Conservation (phyloP, 2,329 filamentous ascomycete species). For the Amauroascus verrucosus region DNA sequence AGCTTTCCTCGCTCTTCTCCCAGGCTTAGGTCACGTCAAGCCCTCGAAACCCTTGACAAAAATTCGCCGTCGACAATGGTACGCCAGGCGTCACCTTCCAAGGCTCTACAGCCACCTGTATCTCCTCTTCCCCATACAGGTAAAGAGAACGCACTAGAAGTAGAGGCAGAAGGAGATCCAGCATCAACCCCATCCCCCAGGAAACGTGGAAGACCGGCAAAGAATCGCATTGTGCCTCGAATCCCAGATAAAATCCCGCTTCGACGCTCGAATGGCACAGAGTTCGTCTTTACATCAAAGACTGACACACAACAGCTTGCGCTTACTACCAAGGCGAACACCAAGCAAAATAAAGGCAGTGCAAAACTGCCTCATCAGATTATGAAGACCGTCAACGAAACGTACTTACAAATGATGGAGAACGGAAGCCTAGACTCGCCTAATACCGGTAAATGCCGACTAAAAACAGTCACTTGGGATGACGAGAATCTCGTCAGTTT, state of each 20-base stretch:
- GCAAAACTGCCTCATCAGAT: constrained; percentile 26
- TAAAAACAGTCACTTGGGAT: constrained; percentile 32
- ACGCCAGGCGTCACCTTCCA: constrained; percentile 22
- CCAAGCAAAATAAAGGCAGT: constrained; percentile 33
- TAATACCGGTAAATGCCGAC: constrained; percentile 11
- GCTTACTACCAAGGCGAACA: constrained; percentile 35
- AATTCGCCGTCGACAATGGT: constrained; percentile 30
- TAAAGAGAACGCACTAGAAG: constrained; percentile 17
- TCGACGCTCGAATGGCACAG: constrained; percentile 36
- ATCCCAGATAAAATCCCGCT: constrained; percentile 34
- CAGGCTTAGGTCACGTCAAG: constrained; percentile 21
- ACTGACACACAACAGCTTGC: constrained; percentile 36
- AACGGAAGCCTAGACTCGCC: not conserved
- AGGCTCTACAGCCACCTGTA: constrained; percentile 17
- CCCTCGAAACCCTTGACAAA: constrained; percentile 28
- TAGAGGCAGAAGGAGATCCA: constrained; percentile 13
- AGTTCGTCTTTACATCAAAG: constrained; percentile 36
- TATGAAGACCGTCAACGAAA: constrained; percentile 10
- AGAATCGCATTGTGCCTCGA: constrained; percentile 16
- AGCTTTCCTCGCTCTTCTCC: not conserved
- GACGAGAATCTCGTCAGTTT: constrained; percentile 30
- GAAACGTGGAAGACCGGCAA: constrained; percentile 1
- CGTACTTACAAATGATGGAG: not conserved
- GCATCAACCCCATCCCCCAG: constrained; percentile 21
- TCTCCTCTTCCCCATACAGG: constrained; percentile 14